Conservation (phyloP, 2,329 filamentous ascomycete genomes). For the Nannizziopsis barbatae region DNA sequence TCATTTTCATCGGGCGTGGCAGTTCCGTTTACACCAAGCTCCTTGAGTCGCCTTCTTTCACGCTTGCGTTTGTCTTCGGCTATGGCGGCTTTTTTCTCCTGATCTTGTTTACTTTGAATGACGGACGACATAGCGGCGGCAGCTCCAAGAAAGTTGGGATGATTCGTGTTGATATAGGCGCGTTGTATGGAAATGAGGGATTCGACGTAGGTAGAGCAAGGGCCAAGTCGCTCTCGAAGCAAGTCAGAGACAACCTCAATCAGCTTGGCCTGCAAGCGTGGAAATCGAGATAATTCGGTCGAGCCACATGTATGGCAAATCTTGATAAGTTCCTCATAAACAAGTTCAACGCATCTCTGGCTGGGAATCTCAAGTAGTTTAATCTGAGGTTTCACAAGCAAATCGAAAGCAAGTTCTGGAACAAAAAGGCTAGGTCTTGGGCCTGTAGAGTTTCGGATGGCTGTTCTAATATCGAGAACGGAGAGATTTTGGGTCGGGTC, state of each 20-base stretch:
- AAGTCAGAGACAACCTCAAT: slow-evolving; percentile 98
- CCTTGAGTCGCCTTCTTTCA: slow-evolving; percentile 71
- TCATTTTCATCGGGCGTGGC: slow-evolving; percentile 56
- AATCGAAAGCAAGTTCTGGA: slow-evolving; percentile 91
- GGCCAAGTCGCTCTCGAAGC: slow-evolving; percentile 79
- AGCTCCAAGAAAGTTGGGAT: slow-evolving; percentile 94
- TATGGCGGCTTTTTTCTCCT: slow-evolving; percentile 68
- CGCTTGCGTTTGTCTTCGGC: slow-evolving; percentile 79
- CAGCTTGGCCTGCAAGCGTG: slow-evolving; percentile 85
- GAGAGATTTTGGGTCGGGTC: slow-evolving; percentile 94
- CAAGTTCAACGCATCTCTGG: slow-evolving; percentile 91
- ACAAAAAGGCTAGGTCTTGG: slow-evolving; percentile 93
- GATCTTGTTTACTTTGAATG: slow-evolving; percentile 86
- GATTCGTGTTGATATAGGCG: slow-evolving; percentile 98
- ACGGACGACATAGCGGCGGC: slow-evolving; percentile 96
- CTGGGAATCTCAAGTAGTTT: slow-evolving; percentile 90
- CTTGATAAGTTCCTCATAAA: slow-evolving; percentile 98
- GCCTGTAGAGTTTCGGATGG: slow-evolving; percentile 94
- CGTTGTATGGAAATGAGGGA: slow-evolving; percentile 94
- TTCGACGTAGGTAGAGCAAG: slow-evolving; percentile 82
- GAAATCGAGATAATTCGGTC: slow-evolving; percentile 82
- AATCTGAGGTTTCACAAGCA: slow-evolving; percentile 96
- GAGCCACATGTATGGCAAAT: slow-evolving; percentile 98
- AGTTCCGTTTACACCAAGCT: slow-evolving; percentile 65
- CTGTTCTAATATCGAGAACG: slow-evolving; percentile 86